These are phyloP conservation scores for Vigna nakashimae DNA, from an alignment of 306 rosid species.

Conservation along the genomic window DNA sequence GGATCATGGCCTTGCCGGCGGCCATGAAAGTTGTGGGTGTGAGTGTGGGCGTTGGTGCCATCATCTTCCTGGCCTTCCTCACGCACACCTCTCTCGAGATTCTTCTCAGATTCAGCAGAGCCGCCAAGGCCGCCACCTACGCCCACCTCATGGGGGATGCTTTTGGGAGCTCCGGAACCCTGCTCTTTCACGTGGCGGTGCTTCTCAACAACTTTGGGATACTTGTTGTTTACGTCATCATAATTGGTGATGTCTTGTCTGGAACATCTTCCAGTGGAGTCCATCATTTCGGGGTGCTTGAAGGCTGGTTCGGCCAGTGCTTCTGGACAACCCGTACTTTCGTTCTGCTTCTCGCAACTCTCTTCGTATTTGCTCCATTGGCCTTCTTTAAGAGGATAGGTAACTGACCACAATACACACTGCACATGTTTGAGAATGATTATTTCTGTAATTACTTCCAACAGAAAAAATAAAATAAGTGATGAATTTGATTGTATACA, in stretches of 20 bases:
- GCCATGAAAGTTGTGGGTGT: conserved; percentile 75
- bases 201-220: conserved; percentile 70
- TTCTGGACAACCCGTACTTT: conserved; percentile 72
- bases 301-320: conserved; percentile 78
- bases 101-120: conserved; percentile 66
- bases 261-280: conserved; percentile 68
- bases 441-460: no score
- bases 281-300: conserved; percentile 71
- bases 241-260: conserved; percentile 76
- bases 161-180: conserved; percentile 59
- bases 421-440: no score
- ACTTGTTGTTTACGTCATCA: conserved; percentile 71
- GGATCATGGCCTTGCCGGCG: conserved; percentile 80
- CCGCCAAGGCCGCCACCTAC: conserved; percentile 47
- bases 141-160: conserved; percentile 63
- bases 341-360: conserved; percentile 59
- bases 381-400: conserved; percentile 68
- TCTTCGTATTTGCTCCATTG: conserved; percentile 68
- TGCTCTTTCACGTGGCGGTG: conserved; percentile 58
- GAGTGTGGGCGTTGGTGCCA: conserved; percentile 51
- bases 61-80: conserved; percentile 61
- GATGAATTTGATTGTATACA: neutral
- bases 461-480: neutral
- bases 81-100: conserved; percentile 60
- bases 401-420: conserved; percentile 5